Percentiles rank a stretch among this genome's conserved stretches.
Conservation (phyloP, 768 basidiomycete genomes). For the Calocera viscosa region DNA sequence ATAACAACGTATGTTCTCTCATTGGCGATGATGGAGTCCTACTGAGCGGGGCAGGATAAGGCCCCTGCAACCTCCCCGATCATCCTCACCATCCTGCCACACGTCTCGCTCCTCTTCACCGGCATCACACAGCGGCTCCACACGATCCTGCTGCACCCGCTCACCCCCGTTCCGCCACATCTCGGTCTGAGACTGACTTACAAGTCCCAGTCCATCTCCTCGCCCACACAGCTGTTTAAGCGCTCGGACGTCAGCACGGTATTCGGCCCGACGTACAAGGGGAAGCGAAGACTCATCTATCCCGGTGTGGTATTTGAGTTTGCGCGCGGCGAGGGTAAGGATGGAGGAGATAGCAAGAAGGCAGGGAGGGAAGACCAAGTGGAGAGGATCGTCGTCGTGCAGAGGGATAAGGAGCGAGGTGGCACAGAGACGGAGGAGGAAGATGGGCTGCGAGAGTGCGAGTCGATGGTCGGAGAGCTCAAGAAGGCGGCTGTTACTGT, state of each 20-base stretch:
- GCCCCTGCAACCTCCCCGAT: slow-evolving; percentile 57
- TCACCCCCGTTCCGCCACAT: slow-evolving; percentile 48
- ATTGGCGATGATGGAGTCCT: neutral
- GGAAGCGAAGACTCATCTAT: slow-evolving; percentile 55
- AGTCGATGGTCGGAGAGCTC: slow-evolving; percentile 61
- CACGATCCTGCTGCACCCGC: slow-evolving; percentile 58
- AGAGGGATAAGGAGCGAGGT: slow-evolving; percentile 41
- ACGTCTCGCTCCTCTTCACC: slow-evolving; percentile 77
- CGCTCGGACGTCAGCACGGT: slow-evolving; percentile 54
- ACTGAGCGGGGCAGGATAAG: neutral
- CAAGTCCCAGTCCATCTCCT: slow-evolving; percentile 28
- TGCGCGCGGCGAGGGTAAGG: slow-evolving; percentile 46
- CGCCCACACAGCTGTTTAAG: slow-evolving; percentile 49
- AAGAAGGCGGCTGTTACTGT: slow-evolving; percentile 58
- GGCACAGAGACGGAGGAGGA: slow-evolving; percentile 47
- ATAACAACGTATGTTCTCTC: slow-evolving; percentile 36
- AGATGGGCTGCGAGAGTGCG: slow-evolving; percentile 54
- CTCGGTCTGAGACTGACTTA: slow-evolving; percentile 7
- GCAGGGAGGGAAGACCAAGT: slow-evolving; percentile 55
- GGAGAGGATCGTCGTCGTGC: slow-evolving; percentile 57
- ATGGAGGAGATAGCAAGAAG: slow-evolving; percentile 38
- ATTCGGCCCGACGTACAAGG: slow-evolving; percentile 75
- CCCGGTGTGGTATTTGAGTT: slow-evolving; percentile 78
- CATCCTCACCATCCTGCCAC: slow-evolving; percentile 64
- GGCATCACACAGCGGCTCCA: slow-evolving; percentile 65